Evolutionary conservation across 108 stramenopile genomes (phyloP), one percentile per base, ranked within the genome.

Genomic region (Cyclotella atomus): DNA sequence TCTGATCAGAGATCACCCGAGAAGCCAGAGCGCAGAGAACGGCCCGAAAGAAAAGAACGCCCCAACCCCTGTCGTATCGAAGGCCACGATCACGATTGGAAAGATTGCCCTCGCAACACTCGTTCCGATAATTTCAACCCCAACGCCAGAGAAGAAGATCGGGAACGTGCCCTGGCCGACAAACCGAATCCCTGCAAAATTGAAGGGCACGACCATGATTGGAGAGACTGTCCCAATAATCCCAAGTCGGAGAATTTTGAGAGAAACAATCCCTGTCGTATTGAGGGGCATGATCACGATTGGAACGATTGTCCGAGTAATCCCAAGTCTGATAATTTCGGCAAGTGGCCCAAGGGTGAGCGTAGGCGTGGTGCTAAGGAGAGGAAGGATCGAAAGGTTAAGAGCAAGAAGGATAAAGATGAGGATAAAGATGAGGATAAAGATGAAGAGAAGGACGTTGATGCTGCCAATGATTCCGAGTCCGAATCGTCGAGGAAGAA

Each of bases 41-140:
- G 34, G 16, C 8, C 34, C 34, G 67, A 68, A 62, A 28, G 47
- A 34, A 52, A 44, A 56, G 34, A 38, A 61, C 59, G 70, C 44
- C 45, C 70, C 28, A 73, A 73, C 55, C 73, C 73, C 23, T 74
- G 73, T 20, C 64, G 64, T 0, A 65, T 55, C 41, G 73, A 74
- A 56, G 73, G 73, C 28, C 73, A 74, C n/a, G 43, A 74, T 12
- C 73, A 74, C 35, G 73, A 74, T 47, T 74, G 73, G 73, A 65
- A 65, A 32, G 73, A 74, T 44, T 74, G 73, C 20, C 63, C 63
- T 14, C 49, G 52, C 29, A 74, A 74, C 63, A 62, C 73, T 34
- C 62, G 63, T 24, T 74, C 73, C 3, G 73, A 65, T 23, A 65
- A 65, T 56, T 74, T 57, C 33, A 23, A 21, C 10, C 36, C 30